These are phyloP conservation scores for Candida ovalis DNA, from an alignment of 805 yeast species.

Conservation along the genomic window DNA sequence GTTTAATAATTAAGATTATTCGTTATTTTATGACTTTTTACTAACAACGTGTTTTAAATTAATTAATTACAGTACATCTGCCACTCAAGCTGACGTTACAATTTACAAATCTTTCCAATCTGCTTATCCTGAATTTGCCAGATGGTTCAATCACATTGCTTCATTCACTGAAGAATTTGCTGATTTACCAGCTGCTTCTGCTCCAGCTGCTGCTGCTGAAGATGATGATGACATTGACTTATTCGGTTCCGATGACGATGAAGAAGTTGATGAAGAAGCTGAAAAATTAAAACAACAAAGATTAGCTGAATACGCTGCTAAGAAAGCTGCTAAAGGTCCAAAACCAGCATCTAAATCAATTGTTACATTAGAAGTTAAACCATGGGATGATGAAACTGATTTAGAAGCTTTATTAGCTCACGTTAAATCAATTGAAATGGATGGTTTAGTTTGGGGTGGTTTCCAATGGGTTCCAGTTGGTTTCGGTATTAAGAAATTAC, in stretches of 20 bases:
- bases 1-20: too few relatives aligned
- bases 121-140: constrained; percentile 88
- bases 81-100: constrained; percentile 94
- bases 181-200: constrained; percentile 74
- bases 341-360: constrained; percentile 98
- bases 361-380: constrained; percentile 96
- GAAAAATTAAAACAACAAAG: constrained; percentile 97
- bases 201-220: constrained; percentile 66
- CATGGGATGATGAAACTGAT: constrained; percentile 99
- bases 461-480: constrained; percentile 95
- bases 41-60: constrained; percentile 6
- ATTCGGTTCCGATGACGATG: constrained; percentile 93
- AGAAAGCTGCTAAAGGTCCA: constrained; percentile 95
- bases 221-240: constrained; percentile 92
- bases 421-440: constrained; percentile 81
- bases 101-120: constrained; percentile 92
- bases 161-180: constrained; percentile 84
- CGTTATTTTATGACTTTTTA: too few relatives aligned
- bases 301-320: constrained; percentile 95
- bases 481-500: constrained; percentile 99
- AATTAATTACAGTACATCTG: constrained; percentile 58
- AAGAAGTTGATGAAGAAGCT: constrained; percentile 94
- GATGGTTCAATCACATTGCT: constrained; percentile 99
- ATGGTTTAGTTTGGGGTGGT: constrained; percentile 99
- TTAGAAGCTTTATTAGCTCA: constrained; percentile 81